Base-by-base conservation (phyloP, 2,329 filamentous ascomycete species). In the Botrytis pseudocinerea region DNA sequence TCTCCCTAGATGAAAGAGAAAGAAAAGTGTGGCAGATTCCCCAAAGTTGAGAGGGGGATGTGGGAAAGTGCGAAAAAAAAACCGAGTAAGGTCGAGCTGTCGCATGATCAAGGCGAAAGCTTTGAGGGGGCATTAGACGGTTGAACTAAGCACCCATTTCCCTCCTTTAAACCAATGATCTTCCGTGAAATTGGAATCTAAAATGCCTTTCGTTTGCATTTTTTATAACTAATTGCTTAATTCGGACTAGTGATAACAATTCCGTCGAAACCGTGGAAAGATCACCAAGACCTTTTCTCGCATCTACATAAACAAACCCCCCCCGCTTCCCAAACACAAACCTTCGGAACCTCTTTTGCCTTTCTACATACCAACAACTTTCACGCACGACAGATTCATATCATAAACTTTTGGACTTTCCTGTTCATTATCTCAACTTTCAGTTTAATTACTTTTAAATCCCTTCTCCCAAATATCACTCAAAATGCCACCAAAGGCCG, bases 401-500 rank as follows among this genome's bases (percentile, higher is more conserved):
- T 54, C 51, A 22, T 2, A 28, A 22, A 20, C 66, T 61, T 35
- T 51, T 48, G 28, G 22, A 70, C 57, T 28, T 48, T 60, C 28
- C 32, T 42, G 66, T 57, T 69, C 54, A 60, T 51, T 2, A 46
- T 38, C 25, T 61, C 38, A 40, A 62, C 12, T 57, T 22, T 42
- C 10, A 57, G 65, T 54, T 65, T 69, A 60, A 57, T 32, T 61
- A 46, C 14, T 12, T 42, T 74, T 70, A 54, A 54, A 51, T 7
- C 25, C 25, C 12, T 54, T n/a, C 64, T 61, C 75, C 71, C 72
- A 73, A 74, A 28, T 12, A 57, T 46, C 70, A 63, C 73, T 70
- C 80, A 85, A 79, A 80, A 92, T 92, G 90, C 85, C 89, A 87
- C 87, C 89, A 79, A 92, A 91, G 86, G 90, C 90, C 84, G 78